phyloP scores from a whole-genome alignment of 225 moss, liverwort and hornwort genomes.

The Sphagnum contortum region DNA sequence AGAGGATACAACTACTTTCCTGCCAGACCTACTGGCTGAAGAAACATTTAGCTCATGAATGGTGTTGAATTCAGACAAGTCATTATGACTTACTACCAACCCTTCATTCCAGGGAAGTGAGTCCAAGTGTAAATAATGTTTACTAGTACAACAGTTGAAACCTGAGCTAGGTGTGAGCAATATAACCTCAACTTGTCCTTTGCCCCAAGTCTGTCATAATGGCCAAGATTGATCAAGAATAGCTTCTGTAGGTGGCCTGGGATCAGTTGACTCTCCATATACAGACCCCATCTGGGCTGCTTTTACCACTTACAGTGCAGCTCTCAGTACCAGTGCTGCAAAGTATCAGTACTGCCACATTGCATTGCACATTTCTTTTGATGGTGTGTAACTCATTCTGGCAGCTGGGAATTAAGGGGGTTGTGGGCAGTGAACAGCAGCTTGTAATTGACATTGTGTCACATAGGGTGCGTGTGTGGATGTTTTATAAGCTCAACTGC shows the following conservation, averaged over 20 bases:
- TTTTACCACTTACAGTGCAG: conserved; percentile 40
- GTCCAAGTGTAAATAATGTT: no score
- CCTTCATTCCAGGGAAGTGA: no score
- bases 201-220: conserved; percentile 24
- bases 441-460: conserved; percentile 40
- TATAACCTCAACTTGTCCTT: no score
- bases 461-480: conserved; percentile 45
- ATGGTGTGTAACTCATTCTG: not conserved
- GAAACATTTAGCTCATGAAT: no score
- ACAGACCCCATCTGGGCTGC: conserved; percentile 38
- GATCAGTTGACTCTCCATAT: conserved; percentile 34
- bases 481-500: conserved; percentile 37
- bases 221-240: conserved; percentile 32
- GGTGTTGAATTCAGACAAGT: no score
- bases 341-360: no score
- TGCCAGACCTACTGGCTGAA: conserved; percentile 13
- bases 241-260: conserved; percentile 25
- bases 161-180: no score
- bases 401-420: conserved; percentile 13
- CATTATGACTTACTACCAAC: no score
- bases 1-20: conserved; percentile 15
- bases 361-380: no score
- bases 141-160: no score
- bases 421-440: conserved; percentile 18
- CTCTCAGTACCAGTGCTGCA: conserved; percentile 28